Conservation (phyloP, 352 stramenopile species). For the Thalassiosira livingstoniorum region DNA sequence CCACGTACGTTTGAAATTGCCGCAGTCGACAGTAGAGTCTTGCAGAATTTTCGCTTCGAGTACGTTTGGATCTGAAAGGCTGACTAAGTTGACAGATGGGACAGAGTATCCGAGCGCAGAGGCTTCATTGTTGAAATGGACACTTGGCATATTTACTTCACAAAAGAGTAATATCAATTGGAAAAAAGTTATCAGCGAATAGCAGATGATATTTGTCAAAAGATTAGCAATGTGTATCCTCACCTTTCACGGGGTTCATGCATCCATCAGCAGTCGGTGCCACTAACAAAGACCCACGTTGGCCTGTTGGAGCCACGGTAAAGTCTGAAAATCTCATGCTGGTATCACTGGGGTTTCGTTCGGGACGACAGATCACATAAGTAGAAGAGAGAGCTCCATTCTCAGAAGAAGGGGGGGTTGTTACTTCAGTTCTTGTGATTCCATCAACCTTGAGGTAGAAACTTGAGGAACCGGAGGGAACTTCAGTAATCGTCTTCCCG, state of each 20-base stretch:
- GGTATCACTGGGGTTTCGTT: neutral
- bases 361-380: slow-evolving; percentile 43
- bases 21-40: slow-evolving; percentile 18
- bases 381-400: slow-evolving; percentile 1
- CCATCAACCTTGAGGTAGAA: slow-evolving; percentile 49
- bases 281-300: slow-evolving; percentile 45
- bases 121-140: too few species aligned
- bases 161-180: too few species aligned
- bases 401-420: slow-evolving; percentile 18
- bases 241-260: too few species aligned
- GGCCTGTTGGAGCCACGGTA: slow-evolving; percentile 7
- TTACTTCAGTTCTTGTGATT: slow-evolving; percentile 43
- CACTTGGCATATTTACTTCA: too few species aligned
- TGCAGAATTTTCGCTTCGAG: slow-evolving; percentile 46
- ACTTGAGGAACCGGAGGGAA: slow-evolving; percentile 11
- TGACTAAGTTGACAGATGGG: too few species aligned
- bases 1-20: slow-evolving; percentile 48
- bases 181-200: too few species aligned
- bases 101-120: too few species aligned
- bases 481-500: slow-evolving; percentile 55
- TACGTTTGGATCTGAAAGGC: too few species aligned
- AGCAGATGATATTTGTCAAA: too few species aligned
- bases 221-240: too few species aligned
- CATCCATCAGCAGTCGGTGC: too few species aligned
- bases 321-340: slow-evolving; percentile 1